Evolutionary conservation across 1,284 basidiomycete genomes (phyloP).

Genomic region (Dichomitus squalens): DNA sequence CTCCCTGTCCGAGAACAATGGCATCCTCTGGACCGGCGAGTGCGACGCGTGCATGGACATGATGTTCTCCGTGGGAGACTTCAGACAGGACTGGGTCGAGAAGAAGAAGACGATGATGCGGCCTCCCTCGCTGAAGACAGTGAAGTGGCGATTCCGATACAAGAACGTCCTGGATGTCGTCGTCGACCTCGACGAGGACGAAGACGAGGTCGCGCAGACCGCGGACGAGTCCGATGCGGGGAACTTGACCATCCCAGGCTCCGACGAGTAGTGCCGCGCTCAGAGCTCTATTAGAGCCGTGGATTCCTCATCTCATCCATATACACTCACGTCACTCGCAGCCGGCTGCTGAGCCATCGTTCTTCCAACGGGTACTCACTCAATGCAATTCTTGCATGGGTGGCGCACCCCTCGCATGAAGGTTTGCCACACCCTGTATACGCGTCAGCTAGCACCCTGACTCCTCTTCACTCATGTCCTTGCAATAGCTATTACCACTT

Average conservation of each 20-base stretch:
- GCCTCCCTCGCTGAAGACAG: conserved; percentile 15
- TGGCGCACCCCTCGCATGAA: too few species aligned
- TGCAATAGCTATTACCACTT: too few species aligned
- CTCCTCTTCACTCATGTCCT: too few species aligned
- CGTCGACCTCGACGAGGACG: conserved; percentile 9
- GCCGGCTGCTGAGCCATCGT: too few species aligned
- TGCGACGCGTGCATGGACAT: conserved; percentile 27
- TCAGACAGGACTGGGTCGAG: conserved; percentile 17
- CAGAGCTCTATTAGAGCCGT: background rate
- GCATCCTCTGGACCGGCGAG: conserved; percentile 21
- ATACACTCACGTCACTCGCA: too few species aligned
- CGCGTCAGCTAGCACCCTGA: too few species aligned
- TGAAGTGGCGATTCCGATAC: conserved; percentile 21
- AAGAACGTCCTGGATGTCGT: conserved; percentile 10
- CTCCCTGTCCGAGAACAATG: conserved; percentile 10
- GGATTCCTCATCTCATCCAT: too few species aligned
- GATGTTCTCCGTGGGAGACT: conserved; percentile 19
- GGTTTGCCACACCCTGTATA: too few species aligned
- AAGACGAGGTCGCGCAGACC: background rate
- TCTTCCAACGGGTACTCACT: too few species aligned
- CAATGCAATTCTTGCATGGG: too few species aligned
- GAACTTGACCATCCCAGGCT: background rate
- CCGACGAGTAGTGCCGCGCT: background rate
- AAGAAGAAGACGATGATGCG: conserved; percentile 12
- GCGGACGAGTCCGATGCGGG: background rate